A percentile compares a stretch with the other conserved stretches of the same genome.
These are phyloP conservation scores for Nicotiana obtusifolia DNA, from an alignment of 257 asterid genomes.

Conservation along the genomic window DNA sequence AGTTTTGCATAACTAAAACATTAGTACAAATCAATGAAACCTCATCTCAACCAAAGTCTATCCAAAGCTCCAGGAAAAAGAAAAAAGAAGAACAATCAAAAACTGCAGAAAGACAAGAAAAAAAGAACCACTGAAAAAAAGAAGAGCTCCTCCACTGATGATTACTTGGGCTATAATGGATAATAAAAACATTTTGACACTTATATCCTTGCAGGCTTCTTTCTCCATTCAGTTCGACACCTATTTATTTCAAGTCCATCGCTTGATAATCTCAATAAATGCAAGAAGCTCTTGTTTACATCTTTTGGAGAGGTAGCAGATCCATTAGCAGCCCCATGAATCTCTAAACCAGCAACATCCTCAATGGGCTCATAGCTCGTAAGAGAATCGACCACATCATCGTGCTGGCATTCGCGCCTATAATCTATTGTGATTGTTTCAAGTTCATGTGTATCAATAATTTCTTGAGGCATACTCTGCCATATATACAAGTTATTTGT, in stretches of 20 bases:
- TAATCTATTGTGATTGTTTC: conserved; percentile 79
- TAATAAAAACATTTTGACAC: neutral
- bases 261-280: conserved; percentile 56
- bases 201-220: conserved; percentile 57
- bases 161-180: neutral
- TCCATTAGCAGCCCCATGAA: conserved; percentile 47
- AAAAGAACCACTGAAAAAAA: neutral
- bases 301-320: conserved; percentile 28
- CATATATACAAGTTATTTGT: neutral
- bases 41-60: conserved; percentile 3
- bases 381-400: conserved; percentile 85
- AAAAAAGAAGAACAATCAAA: neutral
- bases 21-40: neutral
- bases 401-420: conserved; percentile 90
- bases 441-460: conserved; percentile 69
- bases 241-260: conserved; percentile 80
- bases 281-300: conserved; percentile 37
- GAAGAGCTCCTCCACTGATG: neutral
- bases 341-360: conserved; percentile 25
- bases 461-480: conserved; percentile 93
- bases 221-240: conserved; percentile 90
- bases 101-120: neutral
- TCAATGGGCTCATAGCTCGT: conserved; percentile 52
- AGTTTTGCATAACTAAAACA: neutral
- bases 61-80: neutral